Base-by-base conservation (phyloP, 805 yeast species). In the Hagleromyces aurorensis region DNA sequence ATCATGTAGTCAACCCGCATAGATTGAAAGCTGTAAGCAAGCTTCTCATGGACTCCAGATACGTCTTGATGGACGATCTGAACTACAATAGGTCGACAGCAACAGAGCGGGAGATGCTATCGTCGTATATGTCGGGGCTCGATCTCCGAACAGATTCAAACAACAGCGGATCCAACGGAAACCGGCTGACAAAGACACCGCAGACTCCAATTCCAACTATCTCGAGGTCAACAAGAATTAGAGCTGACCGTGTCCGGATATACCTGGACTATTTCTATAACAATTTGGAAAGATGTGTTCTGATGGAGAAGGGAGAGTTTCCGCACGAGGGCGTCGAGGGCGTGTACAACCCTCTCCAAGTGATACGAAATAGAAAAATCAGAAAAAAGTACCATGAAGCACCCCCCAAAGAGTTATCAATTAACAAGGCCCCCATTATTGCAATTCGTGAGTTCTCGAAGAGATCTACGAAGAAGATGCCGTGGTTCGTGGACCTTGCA, bases 281-380 rank as follows among this genome's bases (percentile, higher is more conserved):
- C 10, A 58, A 65, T 29, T 37, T 75, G 16, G 72, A 68, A 38
- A 54, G 67, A 34, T 56, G 59, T 15, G 57, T 64, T 19, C 57
- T 55, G 7, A 30, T 38, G 8, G 49, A 37, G 11, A 33, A 27
- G 10, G 29, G 29, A 10, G 25, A 38, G 44, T 37, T 42, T 42
- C 26, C 47, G 40, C 44, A 69, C 38, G 67, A 64, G 2, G 72
- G 70, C 2, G 69, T 79, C 3, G 84, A 76, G 33, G 82, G 78
- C 3, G 68, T 71, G 3, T 85, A 77, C 60, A 85, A 85, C 48
- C 95, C 95, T 3, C 59, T 85, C 24, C 94, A 83, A 54, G 68
- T 77, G n/a, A 72, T 85, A 16, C 60, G 96, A 33, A 79, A 84
- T 54, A 64, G 94, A 34, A 65, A 64, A 41, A 49, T 78, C 3